Base-by-base conservation (phyloP, 2,329 filamentous ascomycete species). In the Decorospora gaudefroyi region DNA sequence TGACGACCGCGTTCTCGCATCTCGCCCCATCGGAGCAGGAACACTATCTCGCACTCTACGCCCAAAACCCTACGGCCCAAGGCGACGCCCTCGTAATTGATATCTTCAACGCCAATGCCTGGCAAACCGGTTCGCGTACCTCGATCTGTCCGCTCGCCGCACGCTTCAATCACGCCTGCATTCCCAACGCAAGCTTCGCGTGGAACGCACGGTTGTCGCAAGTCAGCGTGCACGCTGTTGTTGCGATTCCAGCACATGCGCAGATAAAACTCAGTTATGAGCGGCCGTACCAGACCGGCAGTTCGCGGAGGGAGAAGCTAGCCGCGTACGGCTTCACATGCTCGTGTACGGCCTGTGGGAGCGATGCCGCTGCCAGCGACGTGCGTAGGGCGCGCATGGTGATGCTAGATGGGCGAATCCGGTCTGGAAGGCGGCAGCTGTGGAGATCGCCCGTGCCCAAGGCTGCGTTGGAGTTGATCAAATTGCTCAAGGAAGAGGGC, bases 91-190 rank as follows among this genome's bases (percentile, higher is more conserved):
- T 8, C 3, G 42, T 59, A n/a, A 36, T 57, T 21, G 53, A 59
- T 32, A 53, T 59, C 10, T 59, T 59, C 44, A 59, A 59, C 29
- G 45, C 53, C 25, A 59, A 59, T 32, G 55, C 55, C 48, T 64
- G 37, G 43, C 55, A 31, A 48, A 53, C 34, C 42, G 40, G 52
- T 48, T 32, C 17, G 30, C 53, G 29, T 30, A 51, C 55, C 34
- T 58, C 33, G 48, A 54, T 71, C 36, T 67, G 64, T 28, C 64
- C 60, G 12, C 46, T 39, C 6, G 53, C 62, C 25, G 63, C 68
- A 6, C 64, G 65, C 30, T 59, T 69, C 55, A 71, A 70, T 44
- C 67, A 71, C 53, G 59, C 57, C 15, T 71, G 68, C 47, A 53
- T 52, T 22, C 64, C 68, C 6, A 71, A 70, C 36, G 60, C 66